Conservation (phyloP, 371 early-diverging fungal genomes). For the Rhizopus sp. region DNA sequence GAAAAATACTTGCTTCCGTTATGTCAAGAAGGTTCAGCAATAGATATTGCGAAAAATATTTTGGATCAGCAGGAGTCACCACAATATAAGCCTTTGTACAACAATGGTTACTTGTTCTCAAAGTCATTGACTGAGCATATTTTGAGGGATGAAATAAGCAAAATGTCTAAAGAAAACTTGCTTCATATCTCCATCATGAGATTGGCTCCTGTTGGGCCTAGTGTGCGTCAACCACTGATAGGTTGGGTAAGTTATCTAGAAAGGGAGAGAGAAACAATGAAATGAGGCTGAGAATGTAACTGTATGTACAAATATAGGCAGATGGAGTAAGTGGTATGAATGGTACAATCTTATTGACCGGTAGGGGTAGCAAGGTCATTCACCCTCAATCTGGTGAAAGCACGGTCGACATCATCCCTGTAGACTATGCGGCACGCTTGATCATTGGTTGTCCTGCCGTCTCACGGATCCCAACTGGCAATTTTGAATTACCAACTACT, state of each 20-base stretch:
- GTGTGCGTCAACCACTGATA: conserved; percentile 55
- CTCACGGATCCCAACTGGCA: conserved; percentile 16
- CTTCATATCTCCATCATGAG: conserved; percentile 58
- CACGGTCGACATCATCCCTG: conserved; percentile 58
- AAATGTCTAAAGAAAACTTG: conserved; percentile 29
- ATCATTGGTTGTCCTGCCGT: conserved; percentile 45
- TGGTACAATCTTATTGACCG: conserved; percentile 40
- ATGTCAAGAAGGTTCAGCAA: conserved; percentile 40
- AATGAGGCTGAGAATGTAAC: not conserved
- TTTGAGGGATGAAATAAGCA: conserved; percentile 43
- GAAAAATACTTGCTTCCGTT: conserved; percentile 53
- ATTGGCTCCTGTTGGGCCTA: conserved; percentile 56
- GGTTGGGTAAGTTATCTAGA: conserved; percentile 54
- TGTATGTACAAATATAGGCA: conserved; percentile 25
- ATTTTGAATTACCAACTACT: conserved; percentile 9
- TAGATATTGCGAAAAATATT: conserved; percentile 10
- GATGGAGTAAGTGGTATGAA: conserved; percentile 65
- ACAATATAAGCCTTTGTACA: conserved; percentile 32
- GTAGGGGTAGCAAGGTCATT: conserved; percentile 40
- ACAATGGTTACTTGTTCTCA: conserved; percentile 56
- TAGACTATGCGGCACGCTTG: conserved; percentile 51
- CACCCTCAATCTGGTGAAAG: conserved; percentile 36
- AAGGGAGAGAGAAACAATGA: not conserved
- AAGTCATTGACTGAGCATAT: conserved; percentile 62
- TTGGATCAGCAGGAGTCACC: conserved; percentile 13